These are phyloP conservation scores for Erodium maritimum DNA, from an alignment of 345 rosid species.

Conservation along the genomic window DNA sequence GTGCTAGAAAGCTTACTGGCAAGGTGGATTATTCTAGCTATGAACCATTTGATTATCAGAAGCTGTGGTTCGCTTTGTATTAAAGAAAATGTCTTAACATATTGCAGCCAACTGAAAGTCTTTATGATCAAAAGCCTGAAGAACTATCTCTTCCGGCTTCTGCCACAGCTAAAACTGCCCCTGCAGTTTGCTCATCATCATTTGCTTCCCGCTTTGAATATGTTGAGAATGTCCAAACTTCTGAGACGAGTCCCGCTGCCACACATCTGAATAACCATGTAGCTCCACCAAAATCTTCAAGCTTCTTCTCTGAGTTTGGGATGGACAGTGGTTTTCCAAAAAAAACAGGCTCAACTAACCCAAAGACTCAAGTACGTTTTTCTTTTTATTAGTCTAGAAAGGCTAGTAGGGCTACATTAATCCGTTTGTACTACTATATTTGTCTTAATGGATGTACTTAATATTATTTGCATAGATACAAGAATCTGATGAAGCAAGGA, in stretches of 20 bases:
- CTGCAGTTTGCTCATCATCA: slow-evolving; percentile 44
- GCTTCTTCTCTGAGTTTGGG: slow-evolving; percentile 85
- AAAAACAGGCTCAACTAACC: slow-evolving; percentile 47
- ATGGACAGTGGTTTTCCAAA: slow-evolving; percentile 64
- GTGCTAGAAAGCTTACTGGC: slow-evolving; percentile 71
- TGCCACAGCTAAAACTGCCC: slow-evolving; percentile 33
- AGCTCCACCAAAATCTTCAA: slow-evolving; percentile 83
- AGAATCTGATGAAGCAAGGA: slow-evolving; percentile 95
- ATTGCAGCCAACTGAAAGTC: slow-evolving; percentile 66
- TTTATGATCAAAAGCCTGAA: slow-evolving; percentile 97
- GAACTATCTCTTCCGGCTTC: slow-evolving; percentile 54
- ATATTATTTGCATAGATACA: slow-evolving; percentile 32
- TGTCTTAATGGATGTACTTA: background rate
- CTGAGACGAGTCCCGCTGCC: slow-evolving; percentile 41
- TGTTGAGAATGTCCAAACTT: slow-evolving; percentile 48
- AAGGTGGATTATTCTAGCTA: slow-evolving; percentile 36
- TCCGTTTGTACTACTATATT: background rate
- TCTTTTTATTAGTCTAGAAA: background rate
- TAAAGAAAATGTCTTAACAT: background rate
- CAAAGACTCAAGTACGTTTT: slow-evolving; percentile 53
- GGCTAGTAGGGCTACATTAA: background rate
- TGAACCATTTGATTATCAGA: background rate
- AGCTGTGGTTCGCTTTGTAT: background rate
- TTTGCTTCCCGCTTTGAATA: slow-evolving; percentile 86
- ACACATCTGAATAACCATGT: slow-evolving; percentile 74